Base-by-base conservation (phyloP, 2,329 filamentous ascomycete species). In the Claviceps sp. region DNA sequence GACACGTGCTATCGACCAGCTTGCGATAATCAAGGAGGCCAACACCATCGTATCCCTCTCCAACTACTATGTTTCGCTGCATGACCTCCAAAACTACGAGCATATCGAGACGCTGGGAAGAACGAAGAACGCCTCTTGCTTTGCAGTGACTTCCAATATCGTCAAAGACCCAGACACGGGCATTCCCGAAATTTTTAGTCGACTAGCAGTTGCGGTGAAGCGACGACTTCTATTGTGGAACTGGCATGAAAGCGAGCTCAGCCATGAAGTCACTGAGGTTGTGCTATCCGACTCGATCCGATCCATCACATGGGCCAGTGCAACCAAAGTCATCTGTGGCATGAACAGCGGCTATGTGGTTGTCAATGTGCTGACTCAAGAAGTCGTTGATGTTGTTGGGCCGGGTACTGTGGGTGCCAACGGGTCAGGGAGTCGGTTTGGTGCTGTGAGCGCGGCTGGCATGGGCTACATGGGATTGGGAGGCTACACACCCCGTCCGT, bases 391-490 rank as follows among this genome's bases (percentile, higher is more conserved):
- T 51, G 85, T 98, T 54, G 79, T 85, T 52, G 88, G 86, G 13
- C 83, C 86, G 0, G 85, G 86, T 38, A 79, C 80, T 43, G 79
- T 86, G 52, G 83, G 82, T 11, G 75, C 80, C 1, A 72, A 74
- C 1, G 73, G 74, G 1, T 83, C 86, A 57, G 80, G 78, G 2
- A 83, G 82, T 51, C 79, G 89, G 39, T 91, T 96, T 58, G 88
- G 88, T 5, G 86, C 88, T 2, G 83, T 91, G 55, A 86, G 85
- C 54, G 86, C 83, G 51, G 86, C 85, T 7, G 87, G 88, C 47
- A 96, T 97, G 88, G 89, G 90, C 45, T 97, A 97, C 63, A 95
- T 97, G 79, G 91, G 91, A 1, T 83, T 97, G 64, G 89, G 88
- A 48, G 86, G 88, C 43, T 93, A 89, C 72, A 88, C 91, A 52